Percentiles rank a stretch among this genome's conserved stretches.
These are phyloP conservation scores for Tulasnella sp. DNA, from an alignment of 768 basidiomycete species.

Conservation along the genomic window DNA sequence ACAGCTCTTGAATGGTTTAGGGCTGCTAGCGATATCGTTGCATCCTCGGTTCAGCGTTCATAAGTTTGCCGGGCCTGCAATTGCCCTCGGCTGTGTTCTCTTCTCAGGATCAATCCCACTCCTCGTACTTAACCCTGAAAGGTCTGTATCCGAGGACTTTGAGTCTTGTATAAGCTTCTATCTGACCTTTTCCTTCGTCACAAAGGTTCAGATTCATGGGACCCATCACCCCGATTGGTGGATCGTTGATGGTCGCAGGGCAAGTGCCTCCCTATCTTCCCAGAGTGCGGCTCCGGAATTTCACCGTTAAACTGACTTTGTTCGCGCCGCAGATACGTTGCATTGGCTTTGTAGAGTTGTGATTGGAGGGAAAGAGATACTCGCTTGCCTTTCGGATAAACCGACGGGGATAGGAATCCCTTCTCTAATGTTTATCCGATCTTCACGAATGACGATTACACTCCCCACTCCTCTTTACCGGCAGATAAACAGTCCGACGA, in stretches of 20 bases:
- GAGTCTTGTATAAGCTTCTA: not conserved
- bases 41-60: conserved; percentile 54
- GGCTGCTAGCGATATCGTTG: conserved; percentile 51
- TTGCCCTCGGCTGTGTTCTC: conserved; percentile 46
- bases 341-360: conserved; percentile 39
- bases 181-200: conserved; percentile 4
- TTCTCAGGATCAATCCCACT: conserved; percentile 60
- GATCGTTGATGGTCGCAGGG: conserved; percentile 59
- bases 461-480: not conserved
- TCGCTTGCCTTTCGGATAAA: not conserved
- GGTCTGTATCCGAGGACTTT: conserved; percentile 29
- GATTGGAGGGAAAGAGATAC: not conserved
- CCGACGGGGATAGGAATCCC: not conserved
- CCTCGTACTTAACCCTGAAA: conserved; percentile 43
- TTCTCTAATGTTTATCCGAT: not conserved
- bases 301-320: not conserved
- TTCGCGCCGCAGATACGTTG: conserved; percentile 40
- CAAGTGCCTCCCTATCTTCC: conserved; percentile 31
- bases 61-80: conserved; percentile 60
- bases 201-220: conserved; percentile 46
- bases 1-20: conserved; percentile 64
- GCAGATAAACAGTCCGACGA: not conserved
- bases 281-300: conserved; percentile 11
- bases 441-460: not conserved
- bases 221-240: conserved; percentile 62